Evolutionary conservation across 306 rosid species (phyloP), one percentile per base, ranked within the genome.

Genomic region (Prosopis cineraria): DNA sequence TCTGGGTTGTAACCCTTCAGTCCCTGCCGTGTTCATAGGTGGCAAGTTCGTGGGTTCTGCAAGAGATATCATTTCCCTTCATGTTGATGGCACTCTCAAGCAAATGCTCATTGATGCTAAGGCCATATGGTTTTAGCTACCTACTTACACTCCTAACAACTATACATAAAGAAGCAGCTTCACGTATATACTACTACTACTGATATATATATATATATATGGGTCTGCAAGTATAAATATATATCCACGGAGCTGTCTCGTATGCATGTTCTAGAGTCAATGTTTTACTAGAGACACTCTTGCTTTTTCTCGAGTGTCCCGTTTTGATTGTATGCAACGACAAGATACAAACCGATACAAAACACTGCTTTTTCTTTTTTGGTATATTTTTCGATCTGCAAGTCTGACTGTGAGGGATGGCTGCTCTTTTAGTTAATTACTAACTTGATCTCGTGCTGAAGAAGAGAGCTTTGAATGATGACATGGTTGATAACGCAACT

Each of bases 11-110:
- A 96, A 83, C 72, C 96, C 99, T 82, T 83, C 93, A 60, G 93
- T 96, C 41, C 99, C 99, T 47, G 98, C 99, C 44, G 96, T 96
- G 63, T 96, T 96, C 84, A 88, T 96, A 1, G 99, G 99, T 41
- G 99, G 98, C 41, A 89, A 84, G 72, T 91, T 84, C 80, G 89
- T 93, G 1, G 99, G 99, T 22, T 91, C 98, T 3, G 88, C 99
- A 17, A 93, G 89, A 78, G 99, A 96, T 78, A 85, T 96, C 56
- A 93, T 96, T 55, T 93, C 99, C 29, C 96, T 90, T 60, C 99
- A 96, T 74, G 94, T 96, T 75, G 93, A 96, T 80, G 99, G 98
- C 7, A 81, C 94, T 76, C 94, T 96, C 50, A 96, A 93, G 55
- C 97, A 93, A 90, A 81, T 88, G 94, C 96, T 96, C 77, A 91